These are phyloP conservation scores for Epichloe typhina DNA, from an alignment of 2,329 filamentous ascomycete species.

Conservation along the genomic window DNA sequence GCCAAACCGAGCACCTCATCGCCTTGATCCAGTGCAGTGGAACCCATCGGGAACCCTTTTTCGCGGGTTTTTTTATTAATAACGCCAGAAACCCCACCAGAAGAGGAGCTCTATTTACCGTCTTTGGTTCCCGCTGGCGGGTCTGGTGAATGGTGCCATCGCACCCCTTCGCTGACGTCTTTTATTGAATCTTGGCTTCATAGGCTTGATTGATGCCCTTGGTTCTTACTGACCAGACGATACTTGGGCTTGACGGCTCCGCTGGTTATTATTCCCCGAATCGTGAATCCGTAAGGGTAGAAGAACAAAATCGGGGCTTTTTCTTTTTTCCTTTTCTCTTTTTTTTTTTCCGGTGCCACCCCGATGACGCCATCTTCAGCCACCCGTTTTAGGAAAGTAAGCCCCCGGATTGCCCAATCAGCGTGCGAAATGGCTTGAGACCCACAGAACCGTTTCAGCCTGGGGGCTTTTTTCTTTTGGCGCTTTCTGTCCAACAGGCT, in stretches of 20 bases:
- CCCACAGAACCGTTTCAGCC: too few relatives aligned
- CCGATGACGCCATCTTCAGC: slow-evolving; percentile 15
- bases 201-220: too few relatives aligned
- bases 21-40: not conserved
- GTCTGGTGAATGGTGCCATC: slow-evolving; percentile 10
- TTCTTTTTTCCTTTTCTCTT: not conserved
- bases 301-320: too few relatives aligned
- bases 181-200: too few relatives aligned
- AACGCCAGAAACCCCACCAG: not conserved
- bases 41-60: not conserved
- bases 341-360: not conserved
- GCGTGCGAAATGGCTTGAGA: too few relatives aligned
- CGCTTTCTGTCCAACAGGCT: too few relatives aligned
- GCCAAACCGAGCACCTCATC: not conserved
- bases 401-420: not conserved
- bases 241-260: too few relatives aligned
- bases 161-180: slow-evolving; percentile 9
- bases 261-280: too few relatives aligned
- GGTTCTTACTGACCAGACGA: too few relatives aligned
- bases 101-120: not conserved
- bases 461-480: too few relatives aligned
- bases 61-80: too few relatives aligned
- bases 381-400: not conserved
- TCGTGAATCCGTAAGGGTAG: too few relatives aligned
- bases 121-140: slow-evolving; percentile 1